Conservation (phyloP, 306 rosid genomes). For the Dicorynia guianensis region DNA sequence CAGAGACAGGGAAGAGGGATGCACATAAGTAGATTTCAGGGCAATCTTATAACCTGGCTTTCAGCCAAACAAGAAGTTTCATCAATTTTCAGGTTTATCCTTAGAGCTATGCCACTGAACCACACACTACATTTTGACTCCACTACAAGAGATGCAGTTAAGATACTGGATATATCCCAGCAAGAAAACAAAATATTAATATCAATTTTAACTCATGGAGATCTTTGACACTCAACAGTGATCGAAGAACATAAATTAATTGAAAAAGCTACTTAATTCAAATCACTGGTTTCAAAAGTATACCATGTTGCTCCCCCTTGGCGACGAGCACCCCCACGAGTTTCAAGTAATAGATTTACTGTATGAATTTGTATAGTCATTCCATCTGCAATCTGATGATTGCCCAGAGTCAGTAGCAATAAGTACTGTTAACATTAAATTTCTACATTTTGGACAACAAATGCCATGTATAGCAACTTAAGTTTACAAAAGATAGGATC, state of each 20-base stretch:
- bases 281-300: slow-evolving; percentile 37
- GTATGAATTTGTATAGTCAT: slow-evolving; percentile 87
- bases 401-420: slow-evolving; percentile 42
- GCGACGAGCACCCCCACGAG: slow-evolving; percentile 72
- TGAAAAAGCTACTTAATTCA: slow-evolving; percentile 23
- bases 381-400: slow-evolving; percentile 92
- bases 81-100: background rate
- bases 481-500: slow-evolving; percentile 35
- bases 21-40: slow-evolving; percentile 18
- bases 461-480: slow-evolving; percentile 10
- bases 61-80: slow-evolving; percentile 31
- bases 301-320: slow-evolving; percentile 90
- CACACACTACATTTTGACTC: slow-evolving; percentile 11
- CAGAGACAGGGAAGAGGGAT: slow-evolving; percentile 37
- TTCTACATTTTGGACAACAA: slow-evolving; percentile 3
- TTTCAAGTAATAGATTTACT: slow-evolving; percentile 91
- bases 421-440: slow-evolving; percentile 33
- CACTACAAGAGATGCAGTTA: background rate
- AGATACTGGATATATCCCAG: slow-evolving; percentile 26
- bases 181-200: slow-evolving; percentile 18
- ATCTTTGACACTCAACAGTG: slow-evolving; percentile 20
- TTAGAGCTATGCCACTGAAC: slow-evolving; percentile 27
- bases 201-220: slow-evolving; percentile 30
- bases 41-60: slow-evolving; percentile 13
- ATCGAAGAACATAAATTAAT: slow-evolving; percentile 21